Base-by-base conservation (phyloP, 1,284 basidiomycete species). In the Cerioporus squamosus region DNA sequence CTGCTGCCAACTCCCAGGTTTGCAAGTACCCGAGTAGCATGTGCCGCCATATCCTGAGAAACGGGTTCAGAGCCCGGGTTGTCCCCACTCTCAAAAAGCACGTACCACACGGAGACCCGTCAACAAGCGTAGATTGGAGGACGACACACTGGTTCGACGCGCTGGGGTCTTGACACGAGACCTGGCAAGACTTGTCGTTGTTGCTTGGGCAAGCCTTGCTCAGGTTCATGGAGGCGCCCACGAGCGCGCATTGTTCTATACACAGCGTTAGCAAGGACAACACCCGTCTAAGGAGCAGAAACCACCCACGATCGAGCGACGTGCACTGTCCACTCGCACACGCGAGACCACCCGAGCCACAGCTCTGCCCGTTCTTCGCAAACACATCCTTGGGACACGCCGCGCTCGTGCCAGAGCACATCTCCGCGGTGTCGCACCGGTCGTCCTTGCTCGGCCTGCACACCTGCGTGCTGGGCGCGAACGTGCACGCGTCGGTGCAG, bases 301-400 rank as follows among this genome's bases (percentile, higher is more conserved):
- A 20, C 51, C 22, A 82, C 87, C 67, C 66, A 89, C 87, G 74
- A 63, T 87, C 80, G 23, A 90, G 74, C 22, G 89, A 92, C 17
- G 94, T 96, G 74, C 94, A 97, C 51, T 82, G 77, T 8, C 95
- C 94, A 63, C 83, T 87, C 0, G 94, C 93, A 74, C 95, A 96
- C 20, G 82, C 80, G 33, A 95, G 75, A 24, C 85, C 86, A 58
- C 80, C 75, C 33, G 70, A 65, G 17, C 91, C 91, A 67, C 91
- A 93, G 54, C 79, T 81, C 71, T 82, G 76, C 29, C 86, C 93
- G 70, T 96, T 92, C 4, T 84, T 77, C 29, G 80, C 76, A 31
- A 85, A 82, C 33, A 80, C 67, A 69, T 97, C 93, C 18, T 77
- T 64, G 0, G 94, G 95, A 72, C 94, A 97, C 14, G 79, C 69